These are phyloP conservation scores for Phytophthora idaei DNA, from an alignment of 352 stramenopile genomes.

Conservation along the genomic window DNA sequence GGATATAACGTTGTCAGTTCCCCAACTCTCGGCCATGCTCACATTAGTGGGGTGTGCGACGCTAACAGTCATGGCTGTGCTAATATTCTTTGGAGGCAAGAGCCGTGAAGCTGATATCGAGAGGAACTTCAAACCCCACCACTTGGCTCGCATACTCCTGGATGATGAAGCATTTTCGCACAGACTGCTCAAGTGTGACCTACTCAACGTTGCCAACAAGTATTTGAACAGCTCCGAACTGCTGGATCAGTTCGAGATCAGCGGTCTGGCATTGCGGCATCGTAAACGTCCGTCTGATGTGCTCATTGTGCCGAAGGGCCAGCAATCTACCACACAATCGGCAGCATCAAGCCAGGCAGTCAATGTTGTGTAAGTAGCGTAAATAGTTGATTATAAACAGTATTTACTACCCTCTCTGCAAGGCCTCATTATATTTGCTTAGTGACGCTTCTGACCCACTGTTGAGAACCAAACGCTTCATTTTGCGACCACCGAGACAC, in stretches of 20 bases:
- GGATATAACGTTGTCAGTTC: constrained; percentile 46
- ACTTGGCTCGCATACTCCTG: constrained; percentile 52
- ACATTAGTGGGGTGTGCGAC: constrained; percentile 45
- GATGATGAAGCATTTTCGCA: constrained; percentile 44
- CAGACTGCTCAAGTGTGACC: constrained; percentile 49
- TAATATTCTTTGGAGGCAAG: constrained; percentile 51
- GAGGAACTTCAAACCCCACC: constrained; percentile 48
- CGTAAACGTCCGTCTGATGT: constrained; percentile 45
- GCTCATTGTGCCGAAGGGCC: constrained; percentile 41
- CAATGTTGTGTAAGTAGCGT: constrained; percentile 36
- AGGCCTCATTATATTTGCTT: too few species aligned
- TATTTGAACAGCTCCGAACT: constrained; percentile 59
- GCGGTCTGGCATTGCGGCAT: constrained; percentile 50
- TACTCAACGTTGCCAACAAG: constrained; percentile 56
- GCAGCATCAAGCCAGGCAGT: constrained; percentile 29
- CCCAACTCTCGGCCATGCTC: constrained; percentile 41
- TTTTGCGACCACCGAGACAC: too few species aligned
- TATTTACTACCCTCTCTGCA: constrained; percentile 16
- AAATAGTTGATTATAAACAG: constrained; percentile 36
- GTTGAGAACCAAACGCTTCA: too few species aligned
- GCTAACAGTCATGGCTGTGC: constrained; percentile 43
- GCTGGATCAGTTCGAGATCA: constrained; percentile 65
- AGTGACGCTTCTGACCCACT: too few species aligned
- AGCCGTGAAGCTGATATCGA: constrained; percentile 50
- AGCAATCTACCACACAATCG: constrained; percentile 31